phyloP scores from a whole-genome alignment of 192 early-diverging fungal species.

The Backusella circina region DNA sequence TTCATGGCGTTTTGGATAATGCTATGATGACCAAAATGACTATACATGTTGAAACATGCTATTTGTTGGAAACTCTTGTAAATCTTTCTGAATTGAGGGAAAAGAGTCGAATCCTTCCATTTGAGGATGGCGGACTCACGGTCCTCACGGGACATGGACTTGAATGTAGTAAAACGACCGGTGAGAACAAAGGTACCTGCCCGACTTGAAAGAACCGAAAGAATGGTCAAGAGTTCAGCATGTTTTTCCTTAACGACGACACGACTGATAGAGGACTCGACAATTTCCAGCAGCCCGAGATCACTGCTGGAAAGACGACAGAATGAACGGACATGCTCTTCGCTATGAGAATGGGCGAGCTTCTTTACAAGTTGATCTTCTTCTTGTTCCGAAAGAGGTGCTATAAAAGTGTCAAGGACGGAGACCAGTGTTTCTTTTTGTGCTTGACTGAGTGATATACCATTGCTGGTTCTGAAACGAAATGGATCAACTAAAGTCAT shows the following conservation, averaged over 20 bases:
- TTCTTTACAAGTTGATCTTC: conserved; percentile 21
- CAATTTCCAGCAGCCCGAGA: background rate
- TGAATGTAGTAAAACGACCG: conserved; percentile 19
- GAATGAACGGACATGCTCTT: conserved; percentile 9
- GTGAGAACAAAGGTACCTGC: conserved; percentile 29
- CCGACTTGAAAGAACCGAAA: conserved; percentile 32
- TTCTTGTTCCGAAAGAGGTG: conserved; percentile 36
- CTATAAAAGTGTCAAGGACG: conserved; percentile 44
- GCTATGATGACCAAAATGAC: conserved; percentile 17
- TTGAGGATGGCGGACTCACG: conserved; percentile 23
- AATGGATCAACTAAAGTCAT: conserved; percentile 1
- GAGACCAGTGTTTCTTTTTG: conserved; percentile 39
- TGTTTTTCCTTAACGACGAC: conserved; percentile 16
- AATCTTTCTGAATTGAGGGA: conserved; percentile 28
- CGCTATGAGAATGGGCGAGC: conserved; percentile 21
- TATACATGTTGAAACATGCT: conserved; percentile 14
- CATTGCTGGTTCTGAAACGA: background rate
- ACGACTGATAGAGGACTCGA: background rate
- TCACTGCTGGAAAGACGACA: background rate
- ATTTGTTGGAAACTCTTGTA: conserved; percentile 27
- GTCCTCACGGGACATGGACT: conserved; percentile 25
- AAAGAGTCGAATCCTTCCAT: conserved; percentile 17
- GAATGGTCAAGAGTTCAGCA: background rate
- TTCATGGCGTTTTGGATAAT: conserved; percentile 48
- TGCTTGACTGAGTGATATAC: background rate